A percentile compares a stretch with the other conserved stretches of the same genome.
These are phyloP conservation scores for Fusarium sp. DNA, from an alignment of 2,329 filamentous ascomycete species.

Conservation along the genomic window DNA sequence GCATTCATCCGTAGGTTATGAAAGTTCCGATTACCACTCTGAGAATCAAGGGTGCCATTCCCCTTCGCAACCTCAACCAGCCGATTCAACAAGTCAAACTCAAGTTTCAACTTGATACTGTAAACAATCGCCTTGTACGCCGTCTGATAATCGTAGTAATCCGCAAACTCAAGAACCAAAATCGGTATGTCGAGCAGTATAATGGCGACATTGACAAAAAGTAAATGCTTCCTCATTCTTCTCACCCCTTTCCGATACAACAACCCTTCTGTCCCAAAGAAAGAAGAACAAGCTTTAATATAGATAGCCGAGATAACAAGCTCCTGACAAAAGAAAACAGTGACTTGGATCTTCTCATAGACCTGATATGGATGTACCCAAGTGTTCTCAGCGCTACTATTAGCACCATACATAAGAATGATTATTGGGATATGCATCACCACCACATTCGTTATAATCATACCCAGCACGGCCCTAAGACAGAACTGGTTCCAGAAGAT, in stretches of 20 bases:
- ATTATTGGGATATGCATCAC: constrained; percentile 64
- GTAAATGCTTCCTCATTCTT: constrained; percentile 49
- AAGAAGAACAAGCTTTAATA: constrained; percentile 47
- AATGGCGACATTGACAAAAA: constrained; percentile 56
- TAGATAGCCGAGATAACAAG: constrained; percentile 64
- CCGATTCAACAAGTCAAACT: constrained; percentile 51
- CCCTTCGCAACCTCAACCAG: constrained; percentile 19
- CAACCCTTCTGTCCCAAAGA: constrained; percentile 14
- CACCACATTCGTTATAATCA: constrained; percentile 66
- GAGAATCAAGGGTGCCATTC: not conserved
- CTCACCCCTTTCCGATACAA: not conserved
- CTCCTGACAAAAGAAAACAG: constrained; percentile 66
- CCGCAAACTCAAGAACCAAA: constrained; percentile 52
- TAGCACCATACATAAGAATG: constrained; percentile 66
- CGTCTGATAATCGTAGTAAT: constrained; percentile 46
- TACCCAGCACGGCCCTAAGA: constrained; percentile 61
- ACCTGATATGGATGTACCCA: constrained; percentile 54
- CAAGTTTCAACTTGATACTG: constrained; percentile 53
- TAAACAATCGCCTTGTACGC: constrained; percentile 47
- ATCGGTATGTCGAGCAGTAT: constrained; percentile 53
- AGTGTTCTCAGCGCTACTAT: constrained; percentile 44
- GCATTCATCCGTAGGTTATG: not conserved
- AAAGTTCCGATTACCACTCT: not conserved
- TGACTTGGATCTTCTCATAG: constrained; percentile 66
- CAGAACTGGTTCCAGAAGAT: constrained; percentile 62